Conservation (phyloP, 305 asterid genomes). For the Solanum hybrid region DNA sequence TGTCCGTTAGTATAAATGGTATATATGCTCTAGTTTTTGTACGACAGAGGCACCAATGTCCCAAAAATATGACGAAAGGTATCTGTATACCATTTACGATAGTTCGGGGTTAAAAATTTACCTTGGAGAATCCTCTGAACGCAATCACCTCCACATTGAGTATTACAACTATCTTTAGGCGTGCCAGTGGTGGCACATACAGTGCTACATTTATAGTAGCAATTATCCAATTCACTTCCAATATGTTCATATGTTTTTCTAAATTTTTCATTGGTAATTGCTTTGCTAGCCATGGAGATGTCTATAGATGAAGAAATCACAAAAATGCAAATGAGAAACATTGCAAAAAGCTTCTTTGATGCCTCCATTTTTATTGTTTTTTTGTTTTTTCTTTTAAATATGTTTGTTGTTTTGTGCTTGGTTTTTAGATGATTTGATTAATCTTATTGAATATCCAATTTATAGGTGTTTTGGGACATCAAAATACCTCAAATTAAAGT, state of each 20-base stretch:
- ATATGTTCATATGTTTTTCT: background rate
- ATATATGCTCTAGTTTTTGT: too few relatives aligned
- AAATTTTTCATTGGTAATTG: background rate
- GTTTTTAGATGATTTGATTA: background rate
- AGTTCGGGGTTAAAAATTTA: too few relatives aligned
- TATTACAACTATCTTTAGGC: background rate
- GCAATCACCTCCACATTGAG: slow-evolving; percentile 5
- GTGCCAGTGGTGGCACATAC: background rate
- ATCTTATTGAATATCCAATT: background rate
- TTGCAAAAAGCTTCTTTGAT: slow-evolving; percentile 4
- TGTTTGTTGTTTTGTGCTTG: background rate
- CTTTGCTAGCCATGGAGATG: background rate
- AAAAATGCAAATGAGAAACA: slow-evolving; percentile 5
- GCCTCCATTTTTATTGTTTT: background rate
- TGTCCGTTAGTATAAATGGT: too few relatives aligned
- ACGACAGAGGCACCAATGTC: too few relatives aligned
- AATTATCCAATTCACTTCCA: background rate
- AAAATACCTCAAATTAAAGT: background rate
- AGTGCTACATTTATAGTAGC: background rate
- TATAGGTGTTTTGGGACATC: background rate
- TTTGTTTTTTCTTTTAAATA: background rate
- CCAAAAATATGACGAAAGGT: too few relatives aligned
- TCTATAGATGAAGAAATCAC: background rate
- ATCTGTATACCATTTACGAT: too few relatives aligned
- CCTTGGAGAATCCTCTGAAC: background rate